Percentiles rank a stretch among this genome's conserved stretches.
Conservation (phyloP, 2,329 filamentous ascomycete species). For the Aspergillus melleus region DNA sequence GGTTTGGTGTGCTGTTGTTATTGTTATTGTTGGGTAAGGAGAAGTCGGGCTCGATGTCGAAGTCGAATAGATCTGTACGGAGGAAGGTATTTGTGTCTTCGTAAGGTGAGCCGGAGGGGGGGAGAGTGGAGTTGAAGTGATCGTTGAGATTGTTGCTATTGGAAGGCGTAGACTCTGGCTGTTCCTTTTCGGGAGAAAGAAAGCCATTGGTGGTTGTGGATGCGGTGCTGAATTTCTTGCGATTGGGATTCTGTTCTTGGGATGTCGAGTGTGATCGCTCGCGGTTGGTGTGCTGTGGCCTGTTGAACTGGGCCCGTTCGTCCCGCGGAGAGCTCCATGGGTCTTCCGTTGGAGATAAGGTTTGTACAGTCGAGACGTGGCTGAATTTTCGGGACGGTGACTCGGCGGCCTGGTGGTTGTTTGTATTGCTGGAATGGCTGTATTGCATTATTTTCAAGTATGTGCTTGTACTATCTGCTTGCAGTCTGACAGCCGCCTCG, state of each 20-base stretch:
- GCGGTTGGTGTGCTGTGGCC: neutral
- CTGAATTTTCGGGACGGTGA: slow-evolving; percentile 15
- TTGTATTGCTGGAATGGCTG: slow-evolving; percentile 14
- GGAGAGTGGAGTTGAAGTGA: slow-evolving; percentile 15
- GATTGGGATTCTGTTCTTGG: slow-evolving; percentile 1
- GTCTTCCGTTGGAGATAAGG: slow-evolving; percentile 6
- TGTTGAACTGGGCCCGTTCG: neutral
- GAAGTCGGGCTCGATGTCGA: slow-evolving; percentile 27
- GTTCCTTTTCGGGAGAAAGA: slow-evolving; percentile 2
- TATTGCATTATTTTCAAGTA: slow-evolving; percentile 36
- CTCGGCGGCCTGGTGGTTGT: slow-evolving; percentile 6
- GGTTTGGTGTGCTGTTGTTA: neutral
- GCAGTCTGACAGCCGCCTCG: slow-evolving; percentile 9
- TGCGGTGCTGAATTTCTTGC: slow-evolving; percentile 1
- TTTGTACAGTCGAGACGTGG: slow-evolving; percentile 14
- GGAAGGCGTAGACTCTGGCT: slow-evolving; percentile 19
- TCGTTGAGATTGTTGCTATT: slow-evolving; percentile 24
- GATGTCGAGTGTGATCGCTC: neutral
- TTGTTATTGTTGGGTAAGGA: neutral
- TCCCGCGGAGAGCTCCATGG: slow-evolving; percentile 14
- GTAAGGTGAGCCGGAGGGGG: slow-evolving; percentile 3
- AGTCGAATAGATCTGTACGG: slow-evolving; percentile 19
- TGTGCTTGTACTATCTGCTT: slow-evolving; percentile 23
- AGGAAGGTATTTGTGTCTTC: slow-evolving; percentile 18
- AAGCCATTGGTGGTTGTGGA: slow-evolving; percentile 8